Conservation (phyloP, 2,329 filamentous ascomycete species). For the Colletotrichum aenigma region DNA sequence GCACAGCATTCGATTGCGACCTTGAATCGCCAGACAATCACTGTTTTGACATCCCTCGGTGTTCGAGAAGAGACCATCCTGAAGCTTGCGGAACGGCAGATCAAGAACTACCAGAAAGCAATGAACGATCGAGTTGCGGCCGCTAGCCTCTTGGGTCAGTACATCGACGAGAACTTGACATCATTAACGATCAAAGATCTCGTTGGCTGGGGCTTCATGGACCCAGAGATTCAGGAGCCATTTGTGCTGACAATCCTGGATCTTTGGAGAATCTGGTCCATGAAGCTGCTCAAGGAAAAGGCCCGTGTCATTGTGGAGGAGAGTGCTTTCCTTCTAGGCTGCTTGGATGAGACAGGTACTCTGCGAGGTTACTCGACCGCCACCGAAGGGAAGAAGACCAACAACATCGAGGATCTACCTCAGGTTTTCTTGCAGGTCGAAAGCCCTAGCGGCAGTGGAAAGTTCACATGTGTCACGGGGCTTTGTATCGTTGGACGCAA, state of each 20-base stretch:
- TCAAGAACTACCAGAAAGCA: constrained; percentile 71
- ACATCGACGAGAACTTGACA: constrained; percentile 84
- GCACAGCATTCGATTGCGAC: constrained; percentile 79
- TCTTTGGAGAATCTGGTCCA: constrained; percentile 87
- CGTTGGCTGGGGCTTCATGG: constrained; percentile 81
- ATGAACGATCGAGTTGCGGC: constrained; percentile 71
- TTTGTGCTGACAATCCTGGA: constrained; percentile 81
- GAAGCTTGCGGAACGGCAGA: constrained; percentile 68
- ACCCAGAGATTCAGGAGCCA: constrained; percentile 65
- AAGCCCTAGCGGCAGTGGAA: constrained; percentile 53
- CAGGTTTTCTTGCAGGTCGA: constrained; percentile 90
- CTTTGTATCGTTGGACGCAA: constrained; percentile 88
- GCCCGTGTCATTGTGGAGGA: constrained; percentile 82
- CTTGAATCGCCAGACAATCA: constrained; percentile 89
- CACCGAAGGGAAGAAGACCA: constrained; percentile 40
- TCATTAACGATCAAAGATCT: constrained; percentile 77
- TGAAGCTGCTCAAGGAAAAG: constrained; percentile 92
- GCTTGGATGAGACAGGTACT: constrained; percentile 81
- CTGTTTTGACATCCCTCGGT: constrained; percentile 80
- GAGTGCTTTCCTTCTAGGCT: constrained; percentile 87
- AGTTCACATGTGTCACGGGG: constrained; percentile 72
- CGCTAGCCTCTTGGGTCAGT: constrained; percentile 70
- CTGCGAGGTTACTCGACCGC: constrained; percentile 73
- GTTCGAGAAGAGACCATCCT: constrained; percentile 72
- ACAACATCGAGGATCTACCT: constrained; percentile 63